Percentiles rank a stretch among this genome's conserved stretches.
Conservation (phyloP, 148 eudicot species). For the Rhododendron griersonianum region DNA sequence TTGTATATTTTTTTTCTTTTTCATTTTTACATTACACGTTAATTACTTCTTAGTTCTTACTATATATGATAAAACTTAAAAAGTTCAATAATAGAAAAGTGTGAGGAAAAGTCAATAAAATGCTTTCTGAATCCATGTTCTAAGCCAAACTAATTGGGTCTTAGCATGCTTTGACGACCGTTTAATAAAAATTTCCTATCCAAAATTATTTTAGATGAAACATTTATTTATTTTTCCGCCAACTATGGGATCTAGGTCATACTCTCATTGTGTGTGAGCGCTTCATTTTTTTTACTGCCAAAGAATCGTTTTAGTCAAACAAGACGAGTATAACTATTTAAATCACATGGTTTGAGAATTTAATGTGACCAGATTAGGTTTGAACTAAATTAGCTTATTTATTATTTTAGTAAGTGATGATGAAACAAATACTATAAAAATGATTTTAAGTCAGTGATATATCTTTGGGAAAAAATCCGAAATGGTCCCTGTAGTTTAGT, state of each 20-base stretch:
- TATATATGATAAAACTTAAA: too few species aligned
- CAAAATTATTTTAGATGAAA: neutral
- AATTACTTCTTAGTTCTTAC: too few species aligned
- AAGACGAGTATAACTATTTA: neutral
- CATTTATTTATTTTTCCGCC: neutral
- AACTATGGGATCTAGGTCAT: neutral
- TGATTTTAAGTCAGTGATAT: neutral
- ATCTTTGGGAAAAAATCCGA: too few species aligned
- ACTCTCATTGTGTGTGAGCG: too few species aligned
- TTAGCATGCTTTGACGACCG: neutral
- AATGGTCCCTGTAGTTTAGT: too few species aligned
- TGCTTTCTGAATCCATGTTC: neutral
- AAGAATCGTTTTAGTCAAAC: neutral
- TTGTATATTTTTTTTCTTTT: too few species aligned
- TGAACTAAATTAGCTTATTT: neutral
- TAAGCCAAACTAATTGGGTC: neutral
- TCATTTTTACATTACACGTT: too few species aligned
- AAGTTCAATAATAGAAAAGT: neutral
- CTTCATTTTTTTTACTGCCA: too few species aligned
- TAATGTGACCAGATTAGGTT: neutral
- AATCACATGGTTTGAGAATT: neutral
- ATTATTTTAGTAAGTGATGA: neutral
- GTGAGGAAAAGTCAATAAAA: neutral
- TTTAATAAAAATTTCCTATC: neutral
- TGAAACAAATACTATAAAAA: too few species aligned